phyloP scores from a whole-genome alignment of 495 filamentous ascomycete species.

The Pseudomonodictys pantanalensis region DNA sequence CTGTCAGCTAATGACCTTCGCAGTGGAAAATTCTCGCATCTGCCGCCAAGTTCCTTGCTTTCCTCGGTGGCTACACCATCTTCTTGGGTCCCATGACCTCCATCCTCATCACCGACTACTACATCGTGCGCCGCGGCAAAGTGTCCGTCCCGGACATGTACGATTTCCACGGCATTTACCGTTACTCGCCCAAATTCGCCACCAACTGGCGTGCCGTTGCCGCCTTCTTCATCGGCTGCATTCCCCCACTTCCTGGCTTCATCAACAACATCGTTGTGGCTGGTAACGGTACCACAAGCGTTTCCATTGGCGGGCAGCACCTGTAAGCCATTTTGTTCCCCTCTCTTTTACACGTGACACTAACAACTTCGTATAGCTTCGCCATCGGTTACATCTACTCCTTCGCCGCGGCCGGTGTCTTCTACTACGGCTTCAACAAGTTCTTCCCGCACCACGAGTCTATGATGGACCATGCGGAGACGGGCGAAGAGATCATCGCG shows the following conservation, averaged over 20 bases:
- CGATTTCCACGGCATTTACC: slow-evolving; percentile 24
- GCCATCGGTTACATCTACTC: slow-evolving; percentile 28
- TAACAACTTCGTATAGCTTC: slow-evolving; percentile 6
- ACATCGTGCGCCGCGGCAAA: slow-evolving; percentile 14
- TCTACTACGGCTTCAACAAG: slow-evolving; percentile 17
- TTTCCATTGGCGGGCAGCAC: slow-evolving; percentile 13
- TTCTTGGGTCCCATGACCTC: slow-evolving; percentile 23
- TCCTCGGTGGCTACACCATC: slow-evolving; percentile 24
- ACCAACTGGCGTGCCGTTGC: slow-evolving; percentile 20
- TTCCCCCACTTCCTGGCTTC: slow-evolving; percentile 20
- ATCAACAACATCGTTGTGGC: slow-evolving; percentile 20
- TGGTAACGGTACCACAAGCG: background rate
- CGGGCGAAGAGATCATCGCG: slow-evolving; percentile 32
- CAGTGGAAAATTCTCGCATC: slow-evolving; percentile 23
- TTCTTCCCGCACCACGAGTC: slow-evolving; percentile 11
- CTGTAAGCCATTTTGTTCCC: slow-evolving; percentile 7
- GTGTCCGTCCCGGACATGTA: slow-evolving; percentile 24
- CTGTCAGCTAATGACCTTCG: background rate
- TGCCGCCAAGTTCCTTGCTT: slow-evolving; percentile 21
- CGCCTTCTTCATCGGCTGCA: slow-evolving; percentile 22
- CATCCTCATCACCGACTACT: slow-evolving; percentile 18
- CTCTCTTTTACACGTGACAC: background rate
- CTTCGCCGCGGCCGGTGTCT: slow-evolving; percentile 17
- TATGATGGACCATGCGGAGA: slow-evolving; percentile 27
- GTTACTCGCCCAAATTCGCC: slow-evolving; percentile 14